Evolutionary conservation across 108 stramenopile genomes (phyloP).

Genomic region (Skeletonema costatum): DNA sequence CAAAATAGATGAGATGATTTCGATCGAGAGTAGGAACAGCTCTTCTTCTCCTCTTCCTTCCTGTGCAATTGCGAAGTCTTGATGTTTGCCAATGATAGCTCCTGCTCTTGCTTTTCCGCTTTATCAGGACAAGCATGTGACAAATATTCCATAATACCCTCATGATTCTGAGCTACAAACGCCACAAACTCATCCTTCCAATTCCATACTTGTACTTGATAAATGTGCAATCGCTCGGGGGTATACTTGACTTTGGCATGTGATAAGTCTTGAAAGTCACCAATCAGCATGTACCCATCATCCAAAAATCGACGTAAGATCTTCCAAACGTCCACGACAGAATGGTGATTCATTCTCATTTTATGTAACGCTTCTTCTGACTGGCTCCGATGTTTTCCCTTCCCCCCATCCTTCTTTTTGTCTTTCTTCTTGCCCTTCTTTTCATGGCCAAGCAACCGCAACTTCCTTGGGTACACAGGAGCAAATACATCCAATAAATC

Average conservation of each 20-base stretch:
- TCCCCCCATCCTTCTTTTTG: neutral
- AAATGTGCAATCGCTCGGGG: conserved; percentile 5
- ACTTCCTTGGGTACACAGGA: conserved; percentile 31
- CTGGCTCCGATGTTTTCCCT: neutral
- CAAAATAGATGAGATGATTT: conserved; percentile 48
- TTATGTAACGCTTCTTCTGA: neutral
- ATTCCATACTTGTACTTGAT: conserved; percentile 37
- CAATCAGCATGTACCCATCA: conserved; percentile 44
- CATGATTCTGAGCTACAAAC: conserved; percentile 31
- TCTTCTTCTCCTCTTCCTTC: neutral
- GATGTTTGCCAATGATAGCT: neutral
- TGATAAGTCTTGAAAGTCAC: conserved; percentile 50
- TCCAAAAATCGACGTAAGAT: conserved; percentile 29
- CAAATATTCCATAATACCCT: conserved; percentile 31
- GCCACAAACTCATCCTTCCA: conserved; percentile 43
- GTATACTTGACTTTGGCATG: conserved; percentile 39
- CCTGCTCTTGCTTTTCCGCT: neutral
- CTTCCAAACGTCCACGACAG: conserved; percentile 20
- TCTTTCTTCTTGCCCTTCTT: conserved; percentile 9
- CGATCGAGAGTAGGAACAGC: conserved; percentile 24
- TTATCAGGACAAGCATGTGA: conserved; percentile 23
- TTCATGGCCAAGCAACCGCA: neutral
- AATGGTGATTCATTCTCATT: conserved; percentile 8
- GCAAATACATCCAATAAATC: conserved; percentile 49
- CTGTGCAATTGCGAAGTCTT: neutral